Percentiles rank a stretch among this genome's conserved stretches.
phyloP scores from a whole-genome alignment of 495 filamentous ascomycete species.

The Endocarpon pusillum region DNA sequence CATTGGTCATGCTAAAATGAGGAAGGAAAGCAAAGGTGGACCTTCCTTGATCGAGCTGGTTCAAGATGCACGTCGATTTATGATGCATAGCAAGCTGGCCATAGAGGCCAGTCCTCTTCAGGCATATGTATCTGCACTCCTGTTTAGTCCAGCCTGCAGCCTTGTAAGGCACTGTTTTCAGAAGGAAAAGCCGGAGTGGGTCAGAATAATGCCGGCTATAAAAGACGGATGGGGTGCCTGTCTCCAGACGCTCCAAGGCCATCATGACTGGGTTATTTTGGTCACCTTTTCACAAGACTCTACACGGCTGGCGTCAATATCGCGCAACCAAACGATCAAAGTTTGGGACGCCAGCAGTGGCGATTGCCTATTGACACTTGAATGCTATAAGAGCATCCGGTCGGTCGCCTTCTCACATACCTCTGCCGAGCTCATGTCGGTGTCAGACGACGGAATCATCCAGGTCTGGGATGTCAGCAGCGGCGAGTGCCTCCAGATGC shows the following conservation, averaged over 20 bases:
- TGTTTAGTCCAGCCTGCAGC: slow-evolving; percentile 15
- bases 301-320: slow-evolving; percentile 15
- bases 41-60: slow-evolving; percentile 8
- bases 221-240: slow-evolving; percentile 7
- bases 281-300: slow-evolving; percentile 12
- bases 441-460: slow-evolving; percentile 9
- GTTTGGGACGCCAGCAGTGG: slow-evolving; percentile 18
- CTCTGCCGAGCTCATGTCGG: slow-evolving; percentile 9
- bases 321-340: slow-evolving; percentile 12
- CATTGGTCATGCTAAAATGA: background rate
- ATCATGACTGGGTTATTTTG: slow-evolving; percentile 5
- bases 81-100: slow-evolving; percentile 8
- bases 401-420: slow-evolving; percentile 10
- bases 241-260: slow-evolving; percentile 12
- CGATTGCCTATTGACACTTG: background rate
- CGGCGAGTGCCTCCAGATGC: slow-evolving; percentile 8
- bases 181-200: slow-evolving; percentile 2
- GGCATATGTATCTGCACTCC: slow-evolving; percentile 15
- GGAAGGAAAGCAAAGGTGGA: slow-evolving; percentile 5
- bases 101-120: slow-evolving; percentile 19
- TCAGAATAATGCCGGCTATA: slow-evolving; percentile 4
- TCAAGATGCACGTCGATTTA: slow-evolving; percentile 16
- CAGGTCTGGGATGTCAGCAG: slow-evolving; percentile 16
- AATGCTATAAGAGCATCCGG: slow-evolving; percentile 10
- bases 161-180: slow-evolving; percentile 9